Percentiles rank a stretch among this genome's conserved stretches.
Conservation (phyloP, 495 filamentous ascomycete genomes). For the Aspergillus baeticus region DNA sequence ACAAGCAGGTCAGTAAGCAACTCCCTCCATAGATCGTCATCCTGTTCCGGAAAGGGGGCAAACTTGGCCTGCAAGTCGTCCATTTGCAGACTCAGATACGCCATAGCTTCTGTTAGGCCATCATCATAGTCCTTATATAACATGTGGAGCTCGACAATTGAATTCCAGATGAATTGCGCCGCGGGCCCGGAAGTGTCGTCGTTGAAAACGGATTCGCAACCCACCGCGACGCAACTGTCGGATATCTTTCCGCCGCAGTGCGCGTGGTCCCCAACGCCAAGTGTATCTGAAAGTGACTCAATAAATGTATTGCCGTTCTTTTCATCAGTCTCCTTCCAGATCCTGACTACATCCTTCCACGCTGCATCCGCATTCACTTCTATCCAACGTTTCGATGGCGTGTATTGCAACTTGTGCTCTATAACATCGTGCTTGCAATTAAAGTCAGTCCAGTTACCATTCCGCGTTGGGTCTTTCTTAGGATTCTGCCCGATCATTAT, state of each 20-base stretch:
- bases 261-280: slow-evolving; percentile 1
- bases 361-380: slow-evolving; percentile 20
- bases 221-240: not conserved
- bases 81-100: not conserved
- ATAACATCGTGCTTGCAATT: slow-evolving; percentile 13
- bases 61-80: slow-evolving; percentile 14
- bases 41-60: slow-evolving; percentile 23
- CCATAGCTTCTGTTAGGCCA: not conserved
- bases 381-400: slow-evolving; percentile 19
- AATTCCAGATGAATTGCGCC: not conserved
- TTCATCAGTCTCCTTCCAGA: slow-evolving; percentile 8
- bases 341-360: slow-evolving; percentile 16
- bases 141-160: not conserved
- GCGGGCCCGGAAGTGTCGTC: not conserved
- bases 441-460: slow-evolving; percentile 26
- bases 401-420: not conserved
- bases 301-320: not conserved
- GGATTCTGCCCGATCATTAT: not conserved
- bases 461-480: not conserved
- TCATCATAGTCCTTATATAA: not conserved
- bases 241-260: slow-evolving; percentile 17
- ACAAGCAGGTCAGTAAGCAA: slow-evolving; percentile 24
- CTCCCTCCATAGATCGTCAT: slow-evolving; percentile 19
- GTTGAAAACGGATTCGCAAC: not conserved
- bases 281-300: not conserved